These are phyloP conservation scores for Ambispora gerdemannii DNA, from an alignment of 192 early-diverging fungal species.

Conservation along the genomic window DNA sequence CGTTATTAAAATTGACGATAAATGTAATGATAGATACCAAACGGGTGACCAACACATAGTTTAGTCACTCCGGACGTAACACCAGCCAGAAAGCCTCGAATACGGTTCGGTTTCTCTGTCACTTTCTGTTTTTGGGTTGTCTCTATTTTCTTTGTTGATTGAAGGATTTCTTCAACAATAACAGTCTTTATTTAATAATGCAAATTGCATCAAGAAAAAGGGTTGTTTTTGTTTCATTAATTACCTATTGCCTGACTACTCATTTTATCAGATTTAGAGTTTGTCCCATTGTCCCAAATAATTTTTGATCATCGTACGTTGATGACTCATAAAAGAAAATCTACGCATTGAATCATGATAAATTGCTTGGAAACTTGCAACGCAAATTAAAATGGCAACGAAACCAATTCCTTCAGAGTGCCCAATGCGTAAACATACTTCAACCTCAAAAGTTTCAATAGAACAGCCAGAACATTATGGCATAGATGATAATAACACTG, in stretches of 20 bases:
- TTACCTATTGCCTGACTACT: too few relatives aligned
- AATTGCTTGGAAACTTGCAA: too few relatives aligned
- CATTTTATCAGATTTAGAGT: too few relatives aligned
- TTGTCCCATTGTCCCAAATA: too few relatives aligned
- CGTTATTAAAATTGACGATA: neutral
- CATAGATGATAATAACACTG: neutral
- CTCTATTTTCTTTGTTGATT: neutral
- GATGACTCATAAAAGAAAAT: too few relatives aligned
- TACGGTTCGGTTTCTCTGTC: slow-evolving; percentile 42
- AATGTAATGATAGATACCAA: slow-evolving; percentile 45
- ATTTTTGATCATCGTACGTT: too few relatives aligned
- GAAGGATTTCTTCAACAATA: neutral
- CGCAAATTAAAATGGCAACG: slow-evolving; percentile 11
- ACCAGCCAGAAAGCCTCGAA: slow-evolving; percentile 70
- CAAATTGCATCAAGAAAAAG: too few relatives aligned
- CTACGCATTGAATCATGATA: too few relatives aligned
- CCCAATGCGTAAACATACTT: too few relatives aligned
- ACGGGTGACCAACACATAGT: slow-evolving; percentile 76
- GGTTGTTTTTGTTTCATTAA: too few relatives aligned
- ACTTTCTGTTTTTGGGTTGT: neutral
- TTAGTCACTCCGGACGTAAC: slow-evolving; percentile 75
- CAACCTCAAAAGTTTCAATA: neutral
- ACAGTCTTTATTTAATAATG: too few relatives aligned
- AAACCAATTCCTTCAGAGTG: neutral
- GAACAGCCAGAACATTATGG: neutral